Percentiles rank a stretch among this genome's conserved stretches.
phyloP scores from a whole-genome alignment of 2,329 filamentous ascomycete species.

The Paraphoma sp. region DNA sequence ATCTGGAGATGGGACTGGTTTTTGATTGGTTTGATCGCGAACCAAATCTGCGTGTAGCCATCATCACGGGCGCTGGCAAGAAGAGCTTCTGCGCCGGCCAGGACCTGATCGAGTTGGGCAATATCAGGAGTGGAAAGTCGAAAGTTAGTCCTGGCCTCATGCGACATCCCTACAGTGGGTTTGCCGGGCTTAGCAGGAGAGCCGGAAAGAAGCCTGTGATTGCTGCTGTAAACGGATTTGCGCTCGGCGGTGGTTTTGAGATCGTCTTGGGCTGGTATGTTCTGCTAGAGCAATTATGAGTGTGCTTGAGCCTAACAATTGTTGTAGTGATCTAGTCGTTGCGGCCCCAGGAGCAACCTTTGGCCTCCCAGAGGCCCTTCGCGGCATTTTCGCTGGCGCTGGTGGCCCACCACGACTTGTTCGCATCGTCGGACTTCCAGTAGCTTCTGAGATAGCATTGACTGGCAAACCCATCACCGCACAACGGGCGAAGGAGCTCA shows the following conservation, averaged over 20 bases:
- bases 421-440: conserved; percentile 56
- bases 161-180: conserved; percentile 57
- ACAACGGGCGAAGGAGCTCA: conserved; percentile 52
- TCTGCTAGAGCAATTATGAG: not conserved
- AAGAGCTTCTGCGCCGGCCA: conserved; percentile 64
- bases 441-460: conserved; percentile 59
- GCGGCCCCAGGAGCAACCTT: conserved; percentile 60
- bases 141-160: conserved; percentile 31
- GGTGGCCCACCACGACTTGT: conserved; percentile 61
- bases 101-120: conserved; percentile 57
- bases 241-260: conserved; percentile 65
- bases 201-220: conserved; percentile 67
- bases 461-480: conserved; percentile 56
- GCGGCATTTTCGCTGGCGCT: conserved; percentile 62
- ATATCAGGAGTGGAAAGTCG: conserved; percentile 33
- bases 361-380: conserved; percentile 60
- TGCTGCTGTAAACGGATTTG: conserved; percentile 65
- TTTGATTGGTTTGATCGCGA: conserved; percentile 63
- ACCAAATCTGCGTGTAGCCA: conserved; percentile 55
- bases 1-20: conserved; percentile 57
- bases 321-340: conserved; percentile 58
- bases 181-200: conserved; percentile 63
- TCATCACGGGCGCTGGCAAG: conserved; percentile 58
- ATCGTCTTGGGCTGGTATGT: conserved; percentile 62
- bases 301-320: conserved; percentile 8